A percentile compares a stretch with the other conserved stretches of the same genome.
Conservation (phyloP, 2,329 filamentous ascomycete genomes). For the Sclerotinia spermophila region DNA sequence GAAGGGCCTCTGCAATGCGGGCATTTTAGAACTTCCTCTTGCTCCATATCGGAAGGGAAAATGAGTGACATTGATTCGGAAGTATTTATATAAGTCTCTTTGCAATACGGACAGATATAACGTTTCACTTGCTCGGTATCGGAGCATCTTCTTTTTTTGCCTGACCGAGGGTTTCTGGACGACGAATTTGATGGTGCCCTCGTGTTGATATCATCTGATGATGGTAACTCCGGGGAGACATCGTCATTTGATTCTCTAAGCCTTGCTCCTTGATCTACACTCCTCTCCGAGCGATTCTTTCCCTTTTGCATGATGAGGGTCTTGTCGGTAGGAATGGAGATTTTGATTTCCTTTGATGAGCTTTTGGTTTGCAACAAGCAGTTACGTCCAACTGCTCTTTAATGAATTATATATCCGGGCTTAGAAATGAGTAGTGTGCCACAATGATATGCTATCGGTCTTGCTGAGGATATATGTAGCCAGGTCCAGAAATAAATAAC, state of each 20-base stretch:
- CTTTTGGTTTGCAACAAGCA: not conserved
- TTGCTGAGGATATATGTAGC: not conserved
- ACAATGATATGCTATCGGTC: not conserved
- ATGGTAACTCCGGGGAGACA: not conserved
- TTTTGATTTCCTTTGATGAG: not conserved
- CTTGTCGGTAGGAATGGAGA: not conserved
- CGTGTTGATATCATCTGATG: not conserved
- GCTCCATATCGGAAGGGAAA: not conserved
- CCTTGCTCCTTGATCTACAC: not conserved
- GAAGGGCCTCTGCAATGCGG: not conserved
- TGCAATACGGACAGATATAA: not conserved
- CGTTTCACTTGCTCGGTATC: not conserved
- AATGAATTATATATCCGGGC: not conserved
- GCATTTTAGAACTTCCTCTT: not conserved
- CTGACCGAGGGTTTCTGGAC: not conserved
- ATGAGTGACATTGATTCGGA: not conserved
- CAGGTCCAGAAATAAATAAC: not conserved
- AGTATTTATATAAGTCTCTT: not conserved
- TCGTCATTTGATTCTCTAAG: not conserved
- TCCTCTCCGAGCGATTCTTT: too few relatives aligned
- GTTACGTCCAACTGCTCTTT: not conserved
- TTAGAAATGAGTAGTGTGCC: not conserved
- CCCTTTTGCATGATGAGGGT: too few relatives aligned
- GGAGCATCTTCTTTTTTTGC: not conserved
- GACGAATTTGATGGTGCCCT: not conserved